phyloP scores from a whole-genome alignment of 805 yeast genomes.

The Brettanomyces bruxellensis region DNA sequence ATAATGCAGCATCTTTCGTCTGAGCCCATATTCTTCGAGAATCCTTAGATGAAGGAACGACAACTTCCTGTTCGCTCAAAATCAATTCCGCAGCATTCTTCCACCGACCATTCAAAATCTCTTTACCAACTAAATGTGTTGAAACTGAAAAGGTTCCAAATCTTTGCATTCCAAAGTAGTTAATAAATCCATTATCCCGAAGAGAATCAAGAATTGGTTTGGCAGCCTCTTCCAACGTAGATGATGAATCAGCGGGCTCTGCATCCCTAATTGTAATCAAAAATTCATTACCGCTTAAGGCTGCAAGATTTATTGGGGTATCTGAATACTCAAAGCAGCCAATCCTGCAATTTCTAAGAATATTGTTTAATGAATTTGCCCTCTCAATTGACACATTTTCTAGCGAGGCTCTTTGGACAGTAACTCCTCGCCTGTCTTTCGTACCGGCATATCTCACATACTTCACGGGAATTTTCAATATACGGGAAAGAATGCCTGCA shows the following conservation, averaged over 20 bases:
- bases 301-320: constrained; percentile 64
- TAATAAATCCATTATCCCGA: constrained; percentile 68
- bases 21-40: constrained; percentile 79
- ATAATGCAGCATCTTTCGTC: constrained; percentile 53
- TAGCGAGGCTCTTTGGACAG: constrained; percentile 74
- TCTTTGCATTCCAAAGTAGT: constrained; percentile 97
- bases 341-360: constrained; percentile 65
- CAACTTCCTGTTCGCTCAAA: constrained; percentile 77
- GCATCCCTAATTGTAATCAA: constrained; percentile 77
- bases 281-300: constrained; percentile 82
- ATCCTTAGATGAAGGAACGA: constrained; percentile 72
- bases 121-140: constrained; percentile 78
- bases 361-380: constrained; percentile 65
- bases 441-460: constrained; percentile 84
- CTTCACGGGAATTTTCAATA: constrained; percentile 66
- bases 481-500: constrained; percentile 61
- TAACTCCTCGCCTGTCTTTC: constrained; percentile 92
- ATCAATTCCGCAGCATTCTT: constrained; percentile 69
- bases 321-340: constrained; percentile 73
- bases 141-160: constrained; percentile 94
- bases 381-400: constrained; percentile 65
- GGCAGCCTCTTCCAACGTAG: constrained; percentile 37
- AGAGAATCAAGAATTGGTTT: constrained; percentile 48
- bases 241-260: constrained; percentile 24
- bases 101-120: constrained; percentile 67